phyloP scores from a whole-genome alignment of 345 rosid species.

The Sonneratia caseolaris region DNA sequence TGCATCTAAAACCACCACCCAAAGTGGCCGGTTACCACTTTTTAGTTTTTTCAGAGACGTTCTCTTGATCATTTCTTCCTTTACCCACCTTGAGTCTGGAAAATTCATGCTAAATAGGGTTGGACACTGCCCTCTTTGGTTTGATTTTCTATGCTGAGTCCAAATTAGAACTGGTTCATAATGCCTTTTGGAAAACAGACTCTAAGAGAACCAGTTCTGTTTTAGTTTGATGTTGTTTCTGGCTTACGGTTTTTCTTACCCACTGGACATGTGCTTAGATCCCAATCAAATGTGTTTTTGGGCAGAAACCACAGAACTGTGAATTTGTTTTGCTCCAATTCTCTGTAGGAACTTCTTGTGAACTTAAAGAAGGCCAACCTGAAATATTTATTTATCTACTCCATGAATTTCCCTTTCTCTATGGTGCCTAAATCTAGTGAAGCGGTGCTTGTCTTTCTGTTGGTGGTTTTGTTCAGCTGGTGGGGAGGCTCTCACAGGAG shows the following conservation, averaged over 20 bases:
- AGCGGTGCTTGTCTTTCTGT: background rate
- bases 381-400: background rate
- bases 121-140: background rate
- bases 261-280: background rate
- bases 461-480: constrained; percentile 50
- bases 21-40: background rate
- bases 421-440: background rate
- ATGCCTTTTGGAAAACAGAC: background rate
- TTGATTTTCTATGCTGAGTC: background rate
- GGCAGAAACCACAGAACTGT: background rate
- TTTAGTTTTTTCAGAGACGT: background rate
- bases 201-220: background rate
- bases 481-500: constrained; percentile 87
- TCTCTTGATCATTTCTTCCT: background rate
- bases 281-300: background rate
- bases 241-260: background rate
- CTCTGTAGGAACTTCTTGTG: background rate
- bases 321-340: background rate
- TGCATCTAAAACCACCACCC: background rate
- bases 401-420: background rate
- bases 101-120: background rate
- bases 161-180: background rate
- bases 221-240: background rate
- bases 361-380: background rate
- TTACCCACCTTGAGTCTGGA: background rate